These are phyloP conservation scores for Pholiota adiposa DNA, from an alignment of 1,284 basidiomycete species.

Conservation along the genomic window DNA sequence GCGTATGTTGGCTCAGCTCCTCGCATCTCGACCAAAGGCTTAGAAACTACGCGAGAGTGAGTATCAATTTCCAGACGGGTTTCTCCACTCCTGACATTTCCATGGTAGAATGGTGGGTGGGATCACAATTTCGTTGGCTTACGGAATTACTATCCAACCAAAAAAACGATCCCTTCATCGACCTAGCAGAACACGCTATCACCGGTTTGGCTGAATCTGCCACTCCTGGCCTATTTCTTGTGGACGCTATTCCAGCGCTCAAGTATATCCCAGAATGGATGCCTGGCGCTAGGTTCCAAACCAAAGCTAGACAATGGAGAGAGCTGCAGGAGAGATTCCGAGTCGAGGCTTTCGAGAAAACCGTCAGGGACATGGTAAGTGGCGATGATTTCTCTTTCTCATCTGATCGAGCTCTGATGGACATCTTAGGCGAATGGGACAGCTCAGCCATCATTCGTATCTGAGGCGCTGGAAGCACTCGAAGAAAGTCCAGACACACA, in stretches of 20 bases:
- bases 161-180: constrained; percentile 29
- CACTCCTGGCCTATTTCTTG: constrained; percentile 31
- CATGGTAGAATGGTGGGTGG: constrained; percentile 28
- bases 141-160: constrained; percentile 27
- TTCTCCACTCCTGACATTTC: background rate
- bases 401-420: background rate
- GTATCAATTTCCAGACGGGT: background rate
- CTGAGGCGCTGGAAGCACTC: constrained; percentile 7
- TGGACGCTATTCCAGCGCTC: constrained; percentile 27
- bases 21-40: constrained; percentile 10
- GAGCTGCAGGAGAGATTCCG: constrained; percentile 18
- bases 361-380: constrained; percentile 22
- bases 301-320: constrained; percentile 22
- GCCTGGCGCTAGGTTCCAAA: constrained; percentile 27
- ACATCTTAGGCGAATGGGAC: constrained; percentile 14
- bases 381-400: background rate
- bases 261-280: constrained; percentile 26
- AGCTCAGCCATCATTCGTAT: constrained; percentile 18
- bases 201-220: constrained; percentile 18
- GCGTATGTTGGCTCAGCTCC: constrained; percentile 14
- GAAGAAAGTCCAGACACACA: constrained; percentile 13
- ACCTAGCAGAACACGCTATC: constrained; percentile 21
- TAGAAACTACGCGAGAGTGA: constrained; percentile 9
- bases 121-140: constrained; percentile 27
- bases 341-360: constrained; percentile 23